phyloP scores from a whole-genome alignment of 768 basidiomycete genomes.

The Mycena olivaceomarginata region DNA sequence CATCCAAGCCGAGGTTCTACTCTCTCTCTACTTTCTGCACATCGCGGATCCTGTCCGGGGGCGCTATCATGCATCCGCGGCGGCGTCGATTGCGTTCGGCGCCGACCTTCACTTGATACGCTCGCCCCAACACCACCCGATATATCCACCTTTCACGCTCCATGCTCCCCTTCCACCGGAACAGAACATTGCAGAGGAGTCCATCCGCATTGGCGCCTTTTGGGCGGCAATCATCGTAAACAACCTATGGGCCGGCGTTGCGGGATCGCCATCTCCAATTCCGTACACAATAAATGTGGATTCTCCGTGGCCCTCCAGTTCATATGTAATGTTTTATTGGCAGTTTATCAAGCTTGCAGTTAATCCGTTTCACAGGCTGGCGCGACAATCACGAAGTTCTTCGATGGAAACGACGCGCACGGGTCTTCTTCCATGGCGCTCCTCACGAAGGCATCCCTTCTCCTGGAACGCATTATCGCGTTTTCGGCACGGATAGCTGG shows the following conservation, averaged over 20 bases:
- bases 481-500: slow-evolving; percentile 14
- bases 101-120: background rate
- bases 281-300: slow-evolving; percentile 3
- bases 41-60: slow-evolving; percentile 70
- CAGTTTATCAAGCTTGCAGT: background rate
- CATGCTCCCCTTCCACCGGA: background rate
- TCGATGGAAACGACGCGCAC: slow-evolving; percentile 32
- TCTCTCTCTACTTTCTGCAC: slow-evolving; percentile 70
- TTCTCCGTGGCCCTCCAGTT: slow-evolving; percentile 30
- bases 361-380: slow-evolving; percentile 8
- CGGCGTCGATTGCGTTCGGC: background rate
- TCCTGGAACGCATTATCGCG: slow-evolving; percentile 34
- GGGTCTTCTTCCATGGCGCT: slow-evolving; percentile 19
- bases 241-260: slow-evolving; percentile 32
- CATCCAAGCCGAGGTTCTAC: slow-evolving; percentile 70
- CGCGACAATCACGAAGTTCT: slow-evolving; percentile 28
- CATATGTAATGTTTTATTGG: background rate
- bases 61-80: slow-evolving; percentile 61
- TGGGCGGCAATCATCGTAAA: slow-evolving; percentile 35
- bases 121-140: background rate
- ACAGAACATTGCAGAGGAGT: slow-evolving; percentile 15
- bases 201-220: slow-evolving; percentile 30
- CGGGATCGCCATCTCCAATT: slow-evolving; percentile 16
- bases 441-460: slow-evolving; percentile 31
- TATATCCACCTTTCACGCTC: slow-evolving; percentile 13